Percentiles rank a stretch among this genome's conserved stretches.
phyloP scores from a whole-genome alignment of 1,284 basidiomycete genomes.

The Meripilus lineatus region DNA sequence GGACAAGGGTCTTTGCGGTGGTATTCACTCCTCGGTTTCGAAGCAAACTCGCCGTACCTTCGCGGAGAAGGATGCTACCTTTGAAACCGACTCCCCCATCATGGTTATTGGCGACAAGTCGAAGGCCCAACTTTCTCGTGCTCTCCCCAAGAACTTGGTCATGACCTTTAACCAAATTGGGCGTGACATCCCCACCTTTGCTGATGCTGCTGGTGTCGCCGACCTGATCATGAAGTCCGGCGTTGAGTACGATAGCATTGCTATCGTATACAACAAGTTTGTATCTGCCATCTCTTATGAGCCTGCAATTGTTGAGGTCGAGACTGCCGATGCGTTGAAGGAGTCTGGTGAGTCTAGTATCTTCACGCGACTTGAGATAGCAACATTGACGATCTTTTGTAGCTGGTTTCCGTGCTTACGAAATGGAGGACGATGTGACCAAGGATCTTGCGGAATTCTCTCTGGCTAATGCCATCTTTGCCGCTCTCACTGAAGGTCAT shows the following conservation, averaged over 20 bases:
- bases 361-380: slow-evolving; percentile 4
- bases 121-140: slow-evolving; percentile 86
- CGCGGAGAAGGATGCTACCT: slow-evolving; percentile 44
- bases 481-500: slow-evolving; percentile 92
- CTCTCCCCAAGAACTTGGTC: slow-evolving; percentile 62
- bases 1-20: slow-evolving; percentile 99
- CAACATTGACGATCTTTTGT: neutral
- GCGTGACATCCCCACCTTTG: slow-evolving; percentile 95
- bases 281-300: slow-evolving; percentile 94
- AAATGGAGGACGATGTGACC: slow-evolving; percentile 94
- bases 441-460: slow-evolving; percentile 96
- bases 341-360: slow-evolving; percentile 60
- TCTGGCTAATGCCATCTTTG: slow-evolving; percentile 94
- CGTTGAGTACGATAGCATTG: slow-evolving; percentile 85
- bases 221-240: slow-evolving; percentile 88
- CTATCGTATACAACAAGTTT: slow-evolving; percentile 95
- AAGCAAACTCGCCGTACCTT: slow-evolving; percentile 80
- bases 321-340: slow-evolving; percentile 76
- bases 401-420: slow-evolving; percentile 89
- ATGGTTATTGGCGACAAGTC: slow-evolving; percentile 97
- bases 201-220: slow-evolving; percentile 91
- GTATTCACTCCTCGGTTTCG: slow-evolving; percentile 97
- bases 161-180: slow-evolving; percentile 98
- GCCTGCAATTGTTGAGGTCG: slow-evolving; percentile 70
- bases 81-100: slow-evolving; percentile 63